Conservation (phyloP, 768 basidiomycete genomes). For the Lyophyllum atratum region DNA sequence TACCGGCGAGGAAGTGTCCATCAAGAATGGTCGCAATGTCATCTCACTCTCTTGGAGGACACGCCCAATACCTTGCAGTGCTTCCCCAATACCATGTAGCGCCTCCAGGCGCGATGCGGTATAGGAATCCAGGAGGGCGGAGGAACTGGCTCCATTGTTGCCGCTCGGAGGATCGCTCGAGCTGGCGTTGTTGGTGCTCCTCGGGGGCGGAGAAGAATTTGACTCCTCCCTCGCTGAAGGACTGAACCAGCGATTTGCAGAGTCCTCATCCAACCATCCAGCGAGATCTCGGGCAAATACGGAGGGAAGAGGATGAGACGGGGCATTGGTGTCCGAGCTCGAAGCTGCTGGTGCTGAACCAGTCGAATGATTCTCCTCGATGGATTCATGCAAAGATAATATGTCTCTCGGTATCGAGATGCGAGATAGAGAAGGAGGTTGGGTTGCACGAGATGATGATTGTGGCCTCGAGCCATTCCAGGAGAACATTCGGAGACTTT, state of each 20-base stretch:
- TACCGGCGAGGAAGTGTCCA: not conserved
- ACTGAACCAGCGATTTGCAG: not conserved
- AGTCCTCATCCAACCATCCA: not conserved
- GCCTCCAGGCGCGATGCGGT: conserved; percentile 9
- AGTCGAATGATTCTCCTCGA: not conserved
- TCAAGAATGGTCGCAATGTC: conserved; percentile 6
- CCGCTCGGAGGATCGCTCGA: not conserved
- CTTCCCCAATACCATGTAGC: conserved; percentile 9
- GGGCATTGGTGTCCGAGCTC: not conserved
- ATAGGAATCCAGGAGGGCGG: conserved; percentile 4
- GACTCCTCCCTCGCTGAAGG: not conserved
- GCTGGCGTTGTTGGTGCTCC: not conserved
- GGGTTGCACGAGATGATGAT: not conserved
- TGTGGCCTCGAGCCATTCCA: not conserved
- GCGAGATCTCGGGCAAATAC: not conserved
- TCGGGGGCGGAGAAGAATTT: not conserved
- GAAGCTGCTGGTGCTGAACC: conserved; percentile 1
- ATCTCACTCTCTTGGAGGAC: conserved; percentile 15
- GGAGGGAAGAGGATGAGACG: not conserved
- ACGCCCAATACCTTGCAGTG: conserved; percentile 14
- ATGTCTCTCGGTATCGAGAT: not conserved
- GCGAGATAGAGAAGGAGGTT: conserved; percentile 1
- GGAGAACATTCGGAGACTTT: conserved; percentile 1
- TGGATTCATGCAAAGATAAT: not conserved
- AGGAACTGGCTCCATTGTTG: not conserved